phyloP scores from a whole-genome alignment of 2,329 filamentous ascomycete genomes.

The Coniella vitis region DNA sequence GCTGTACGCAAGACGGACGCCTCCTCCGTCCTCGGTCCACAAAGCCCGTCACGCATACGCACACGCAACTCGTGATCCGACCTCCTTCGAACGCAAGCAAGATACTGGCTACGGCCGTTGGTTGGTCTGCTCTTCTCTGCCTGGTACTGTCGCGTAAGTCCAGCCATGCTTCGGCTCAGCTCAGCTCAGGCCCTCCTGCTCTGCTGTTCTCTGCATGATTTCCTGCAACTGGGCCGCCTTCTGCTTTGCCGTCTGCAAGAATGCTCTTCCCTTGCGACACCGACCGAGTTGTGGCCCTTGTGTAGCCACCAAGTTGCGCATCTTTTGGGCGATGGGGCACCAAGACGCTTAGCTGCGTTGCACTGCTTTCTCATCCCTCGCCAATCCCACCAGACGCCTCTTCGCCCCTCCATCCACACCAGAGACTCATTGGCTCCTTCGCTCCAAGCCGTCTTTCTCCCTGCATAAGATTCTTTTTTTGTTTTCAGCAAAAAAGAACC shows the following conservation, averaged over 20 bases:
- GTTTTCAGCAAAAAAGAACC: neutral
- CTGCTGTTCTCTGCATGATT: neutral
- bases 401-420: constrained; percentile 4
- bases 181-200: too few relatives aligned
- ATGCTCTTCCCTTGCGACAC: neutral
- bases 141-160: too few relatives aligned
- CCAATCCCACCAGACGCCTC: constrained; percentile 7
- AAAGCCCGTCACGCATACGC: too few relatives aligned
- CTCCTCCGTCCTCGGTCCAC: too few relatives aligned
- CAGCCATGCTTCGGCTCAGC: too few relatives aligned
- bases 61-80: too few relatives aligned
- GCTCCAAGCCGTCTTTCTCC: constrained; percentile 4
- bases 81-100: too few relatives aligned
- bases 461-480: constrained; percentile 11
- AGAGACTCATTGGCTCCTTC: constrained; percentile 9
- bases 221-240: too few relatives aligned
- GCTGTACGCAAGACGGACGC: too few relatives aligned
- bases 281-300: neutral
- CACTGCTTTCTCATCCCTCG: constrained; percentile 1
- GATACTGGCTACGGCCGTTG: too few relatives aligned
- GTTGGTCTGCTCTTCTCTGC: too few relatives aligned
- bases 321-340: neutral
- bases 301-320: neutral
- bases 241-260: neutral
- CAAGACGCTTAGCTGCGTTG: constrained; percentile 4